Percentiles rank a stretch among this genome's conserved stretches.
These are phyloP conservation scores for Termitomyces sp. DNA, from an alignment of 768 basidiomycete species.

Conservation along the genomic window DNA sequence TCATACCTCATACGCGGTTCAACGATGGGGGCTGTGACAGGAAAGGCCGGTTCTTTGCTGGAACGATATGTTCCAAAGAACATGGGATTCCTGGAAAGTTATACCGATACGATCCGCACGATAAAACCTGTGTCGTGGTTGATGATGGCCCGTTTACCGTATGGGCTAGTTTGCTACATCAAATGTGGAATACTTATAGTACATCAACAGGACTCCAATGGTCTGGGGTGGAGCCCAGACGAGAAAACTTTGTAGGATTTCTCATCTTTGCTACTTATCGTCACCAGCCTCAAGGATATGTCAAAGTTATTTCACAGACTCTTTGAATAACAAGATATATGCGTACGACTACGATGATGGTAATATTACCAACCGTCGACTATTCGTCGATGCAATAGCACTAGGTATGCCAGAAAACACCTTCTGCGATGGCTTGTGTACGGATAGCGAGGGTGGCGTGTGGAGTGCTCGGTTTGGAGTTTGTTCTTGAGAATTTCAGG, in stretches of 20 bases:
- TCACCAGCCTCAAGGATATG: background rate
- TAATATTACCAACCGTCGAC: conserved; percentile 47
- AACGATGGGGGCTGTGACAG: conserved; percentile 70
- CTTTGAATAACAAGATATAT: conserved; percentile 58
- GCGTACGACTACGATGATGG: conserved; percentile 63
- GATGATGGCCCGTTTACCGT: conserved; percentile 68
- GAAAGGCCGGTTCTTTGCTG: conserved; percentile 61
- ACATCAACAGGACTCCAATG: conserved; percentile 51
- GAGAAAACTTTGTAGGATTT: conserved; percentile 51
- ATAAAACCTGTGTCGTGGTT: conserved; percentile 40
- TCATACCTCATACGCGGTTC: conserved; percentile 47
- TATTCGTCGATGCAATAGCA: conserved; percentile 53
- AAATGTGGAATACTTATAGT: conserved; percentile 7
- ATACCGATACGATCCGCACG: conserved; percentile 52
- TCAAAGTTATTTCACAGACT: conserved; percentile 69
- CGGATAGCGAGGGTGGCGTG: conserved; percentile 57
- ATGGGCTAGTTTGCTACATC: conserved; percentile 14
- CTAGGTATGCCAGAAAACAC: conserved; percentile 44
- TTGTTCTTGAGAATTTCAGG: background rate
- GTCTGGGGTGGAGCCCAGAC: conserved; percentile 60
- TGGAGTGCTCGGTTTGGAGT: conserved; percentile 53
- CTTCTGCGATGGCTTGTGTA: conserved; percentile 62
- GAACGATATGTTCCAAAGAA: conserved; percentile 51
- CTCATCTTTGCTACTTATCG: background rate
- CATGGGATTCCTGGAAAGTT: conserved; percentile 50